Evolutionary conservation across 2,329 filamentous ascomycete species (phyloP), one percentile per base, ranked within the genome.

Genomic region (Colletotrichum zoysiae): DNA sequence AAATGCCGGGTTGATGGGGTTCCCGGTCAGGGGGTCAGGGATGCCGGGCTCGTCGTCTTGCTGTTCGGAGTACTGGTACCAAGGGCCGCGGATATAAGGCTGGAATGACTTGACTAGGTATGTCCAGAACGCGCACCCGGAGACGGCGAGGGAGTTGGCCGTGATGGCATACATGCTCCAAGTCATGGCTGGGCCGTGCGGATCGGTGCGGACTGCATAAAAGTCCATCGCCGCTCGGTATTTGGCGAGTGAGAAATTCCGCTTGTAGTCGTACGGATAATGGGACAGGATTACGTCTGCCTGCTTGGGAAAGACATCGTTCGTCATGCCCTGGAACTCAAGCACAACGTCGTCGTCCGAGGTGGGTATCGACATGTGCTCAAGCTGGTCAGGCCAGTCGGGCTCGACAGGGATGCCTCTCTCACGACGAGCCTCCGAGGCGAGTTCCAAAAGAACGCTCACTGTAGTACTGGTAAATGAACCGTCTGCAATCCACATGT

Each of bases 21-120:
- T 64, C 48, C 61, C 61, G 8, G 61, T 64, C 33, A 64, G 50
- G 11, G 61, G 61, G 23, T 90, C 91, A 70, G 91, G 92, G 1
- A 81, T 78, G 26, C 82, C 82, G 59, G 83, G 85, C 70, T 91
- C 84, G 76, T 93, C 91, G 40, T 89, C 79, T 59, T 91, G 81
- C 77, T 93, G 91, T 76, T 93, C 91, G 0, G 90, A 92, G 77
- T 91, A 89, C 74, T 93, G 90, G 79, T 88, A 93, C 86, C 90
- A 93, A 0, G 91, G 91, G 0, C 86, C 87, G 12, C 91, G 86
- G 2, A 86, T 81, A 75, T 93, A 93, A 0, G 91, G 90, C 46
- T 88, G 83, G 48, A 85, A 89, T 0, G 89, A 87, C 72, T 91
- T 89, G 40, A 92, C 84, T 8, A 88, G 85, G 76, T 93, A 93